These are phyloP conservation scores for Kickxella alabastrina DNA, from an alignment of 192 early-diverging fungal genomes.

Conservation along the genomic window DNA sequence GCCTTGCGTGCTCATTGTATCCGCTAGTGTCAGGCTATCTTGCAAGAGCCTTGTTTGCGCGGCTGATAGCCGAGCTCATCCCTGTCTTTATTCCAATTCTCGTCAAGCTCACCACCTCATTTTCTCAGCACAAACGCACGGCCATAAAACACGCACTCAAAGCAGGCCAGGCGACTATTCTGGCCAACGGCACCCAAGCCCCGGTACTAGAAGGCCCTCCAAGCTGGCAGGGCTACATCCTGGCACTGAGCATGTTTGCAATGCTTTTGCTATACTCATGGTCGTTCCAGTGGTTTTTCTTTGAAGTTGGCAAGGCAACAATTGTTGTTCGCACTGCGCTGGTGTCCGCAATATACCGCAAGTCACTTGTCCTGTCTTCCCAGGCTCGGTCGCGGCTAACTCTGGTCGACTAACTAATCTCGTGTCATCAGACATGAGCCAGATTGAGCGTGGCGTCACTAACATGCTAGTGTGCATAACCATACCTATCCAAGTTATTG, in stretches of 20 bases:
- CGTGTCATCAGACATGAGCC: slow-evolving; percentile 41
- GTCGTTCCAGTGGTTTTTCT: slow-evolving; percentile 52
- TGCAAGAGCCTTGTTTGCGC: slow-evolving; percentile 20
- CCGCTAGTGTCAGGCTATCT: slow-evolving; percentile 24
- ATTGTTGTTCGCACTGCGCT: slow-evolving; percentile 47
- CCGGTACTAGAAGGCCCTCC: slow-evolving; percentile 9
- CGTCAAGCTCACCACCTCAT: slow-evolving; percentile 34
- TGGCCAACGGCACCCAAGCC: background rate
- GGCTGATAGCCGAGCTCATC: slow-evolving; percentile 34
- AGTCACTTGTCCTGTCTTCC: slow-evolving; percentile 54
- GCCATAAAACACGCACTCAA: slow-evolving; percentile 12
- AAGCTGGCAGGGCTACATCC: slow-evolving; percentile 46
- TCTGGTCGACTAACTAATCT: slow-evolving; percentile 31
- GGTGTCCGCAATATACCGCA: slow-evolving; percentile 57
- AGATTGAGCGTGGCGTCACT: slow-evolving; percentile 44
- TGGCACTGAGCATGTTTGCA: slow-evolving; percentile 45
- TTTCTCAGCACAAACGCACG: slow-evolving; percentile 39
- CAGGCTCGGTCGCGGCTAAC: slow-evolving; percentile 40
- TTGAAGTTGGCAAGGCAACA: slow-evolving; percentile 40
- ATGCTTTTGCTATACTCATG: slow-evolving; percentile 45
- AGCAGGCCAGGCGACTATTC: too few species aligned
- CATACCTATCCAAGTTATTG: slow-evolving; percentile 39
- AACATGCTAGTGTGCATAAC: slow-evolving; percentile 39
- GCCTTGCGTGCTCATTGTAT: slow-evolving; percentile 13
- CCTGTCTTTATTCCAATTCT: slow-evolving; percentile 43